Conservation (phyloP, 2,329 filamentous ascomycete genomes). For the Aspergillus unguis region DNA sequence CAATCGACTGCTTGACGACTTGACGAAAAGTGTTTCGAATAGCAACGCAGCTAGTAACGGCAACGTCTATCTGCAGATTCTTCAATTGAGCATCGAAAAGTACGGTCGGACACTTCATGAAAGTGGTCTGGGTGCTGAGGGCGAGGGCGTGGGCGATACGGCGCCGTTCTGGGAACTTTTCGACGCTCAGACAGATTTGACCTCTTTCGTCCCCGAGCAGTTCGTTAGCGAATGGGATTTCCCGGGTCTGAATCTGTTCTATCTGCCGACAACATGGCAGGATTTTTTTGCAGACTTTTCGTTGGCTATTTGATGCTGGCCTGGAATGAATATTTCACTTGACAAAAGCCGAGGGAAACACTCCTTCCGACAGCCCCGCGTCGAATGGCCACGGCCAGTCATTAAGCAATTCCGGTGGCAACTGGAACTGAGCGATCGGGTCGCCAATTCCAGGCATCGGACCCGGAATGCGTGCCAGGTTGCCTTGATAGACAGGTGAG, state of each 20-base stretch:
- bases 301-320: conserved; percentile 20
- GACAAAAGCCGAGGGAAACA: conserved; percentile 2
- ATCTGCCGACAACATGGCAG: conserved; percentile 48
- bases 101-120: conserved; percentile 47
- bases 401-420: conserved; percentile 1
- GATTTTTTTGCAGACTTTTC: conserved; percentile 48
- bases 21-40: conserved; percentile 33
- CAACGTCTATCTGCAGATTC: conserved; percentile 50
- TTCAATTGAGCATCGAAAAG: conserved; percentile 51
- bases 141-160: conserved; percentile 6
- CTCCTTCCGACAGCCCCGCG: neutral
- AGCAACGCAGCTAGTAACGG: conserved; percentile 39
- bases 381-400: conserved; percentile 7
- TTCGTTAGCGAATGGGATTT: conserved; percentile 60
- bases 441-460: neutral
- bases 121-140: conserved; percentile 19
- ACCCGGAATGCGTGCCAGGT: neutral
- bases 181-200: conserved; percentile 47
- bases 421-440: neutral
- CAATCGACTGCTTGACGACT: conserved; percentile 43
- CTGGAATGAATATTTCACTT: neutral
- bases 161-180: conserved; percentile 35
- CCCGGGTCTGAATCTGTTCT: conserved; percentile 52
- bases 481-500: neutral
- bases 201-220: conserved; percentile 54